Conservation (phyloP, 495 filamentous ascomycete species). For the Annulohypoxylon maeteangense region DNA sequence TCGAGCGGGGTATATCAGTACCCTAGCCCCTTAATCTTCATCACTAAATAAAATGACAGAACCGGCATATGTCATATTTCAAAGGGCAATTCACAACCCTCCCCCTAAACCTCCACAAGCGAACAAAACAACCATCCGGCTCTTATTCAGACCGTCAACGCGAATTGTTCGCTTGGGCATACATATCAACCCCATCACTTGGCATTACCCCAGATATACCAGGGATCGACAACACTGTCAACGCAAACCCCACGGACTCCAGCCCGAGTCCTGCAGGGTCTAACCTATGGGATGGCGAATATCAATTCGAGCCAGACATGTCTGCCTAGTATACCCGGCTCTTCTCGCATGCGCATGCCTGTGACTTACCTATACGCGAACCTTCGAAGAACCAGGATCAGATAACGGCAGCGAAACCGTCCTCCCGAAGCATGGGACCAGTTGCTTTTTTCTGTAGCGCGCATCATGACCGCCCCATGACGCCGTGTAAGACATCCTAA, state of each 20-base stretch:
- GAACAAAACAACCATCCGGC: neutral
- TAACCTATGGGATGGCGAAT: constrained; percentile 16
- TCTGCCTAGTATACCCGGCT: neutral
- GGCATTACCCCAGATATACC: constrained; percentile 39
- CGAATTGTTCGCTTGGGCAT: neutral
- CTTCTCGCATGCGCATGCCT: neutral
- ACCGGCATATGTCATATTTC: neutral
- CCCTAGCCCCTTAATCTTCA: neutral
- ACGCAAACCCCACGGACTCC: constrained; percentile 30
- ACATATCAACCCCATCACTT: constrained; percentile 17
- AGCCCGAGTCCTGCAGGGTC: constrained; percentile 30
- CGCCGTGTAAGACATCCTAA: neutral
- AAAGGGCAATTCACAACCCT: neutral
- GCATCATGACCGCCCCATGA: neutral
- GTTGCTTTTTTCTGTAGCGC: neutral
- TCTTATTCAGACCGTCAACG: neutral
- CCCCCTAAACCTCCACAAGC: neutral
- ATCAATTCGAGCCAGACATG: neutral
- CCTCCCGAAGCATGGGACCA: neutral
- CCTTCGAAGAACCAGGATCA: neutral
- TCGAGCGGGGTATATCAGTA: neutral
- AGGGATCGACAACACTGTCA: constrained; percentile 29
- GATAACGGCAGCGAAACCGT: neutral
- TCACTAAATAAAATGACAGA: too few relatives aligned
- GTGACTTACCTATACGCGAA: neutral